Evolutionary conservation across 768 basidiomycete species (phyloP).

Genomic region (Leccinum broughii): DNA sequence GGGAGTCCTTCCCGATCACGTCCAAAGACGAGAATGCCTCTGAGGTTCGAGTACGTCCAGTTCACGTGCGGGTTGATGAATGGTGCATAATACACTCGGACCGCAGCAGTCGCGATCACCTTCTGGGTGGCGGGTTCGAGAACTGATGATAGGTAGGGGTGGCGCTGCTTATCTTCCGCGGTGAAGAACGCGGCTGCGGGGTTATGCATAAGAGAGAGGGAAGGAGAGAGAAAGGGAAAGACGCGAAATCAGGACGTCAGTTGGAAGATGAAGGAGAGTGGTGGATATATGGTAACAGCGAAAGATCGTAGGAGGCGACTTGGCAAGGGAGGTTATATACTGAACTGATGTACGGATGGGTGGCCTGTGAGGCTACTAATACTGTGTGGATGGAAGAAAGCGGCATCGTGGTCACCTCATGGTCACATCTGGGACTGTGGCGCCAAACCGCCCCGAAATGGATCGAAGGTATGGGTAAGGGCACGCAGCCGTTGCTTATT

Average conservation of each 20-base stretch:
- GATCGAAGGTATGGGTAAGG: slow-evolving; percentile 31
- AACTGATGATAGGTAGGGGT: slow-evolving; percentile 40
- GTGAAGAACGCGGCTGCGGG: slow-evolving; percentile 36
- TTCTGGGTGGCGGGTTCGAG: slow-evolving; percentile 43
- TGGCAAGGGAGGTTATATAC: slow-evolving; percentile 33
- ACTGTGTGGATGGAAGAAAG: slow-evolving; percentile 28
- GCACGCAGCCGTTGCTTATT: slow-evolving; percentile 22
- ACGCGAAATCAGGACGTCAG: slow-evolving; percentile 6
- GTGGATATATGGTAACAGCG: slow-evolving; percentile 13
- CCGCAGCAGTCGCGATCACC: slow-evolving; percentile 53
- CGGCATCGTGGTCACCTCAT: slow-evolving; percentile 38
- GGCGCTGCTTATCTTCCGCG: slow-evolving; percentile 39
- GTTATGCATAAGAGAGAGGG: slow-evolving; percentile 31
- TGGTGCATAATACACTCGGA: slow-evolving; percentile 63
- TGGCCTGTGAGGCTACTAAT: slow-evolving; percentile 19
- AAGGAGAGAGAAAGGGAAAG: not conserved
- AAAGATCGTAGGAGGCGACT: slow-evolving; percentile 18
- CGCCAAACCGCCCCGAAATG: slow-evolving; percentile 32
- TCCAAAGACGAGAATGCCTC: slow-evolving; percentile 60
- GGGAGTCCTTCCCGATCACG: slow-evolving; percentile 32
- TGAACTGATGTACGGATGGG: slow-evolving; percentile 27
- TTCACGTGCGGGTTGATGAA: slow-evolving; percentile 46
- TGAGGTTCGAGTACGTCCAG: slow-evolving; percentile 62
- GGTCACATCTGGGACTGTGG: slow-evolving; percentile 33
- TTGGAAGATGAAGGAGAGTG: slow-evolving; percentile 20